Conservation (phyloP, 768 basidiomycete genomes). For the Phallus indusiatus region DNA sequence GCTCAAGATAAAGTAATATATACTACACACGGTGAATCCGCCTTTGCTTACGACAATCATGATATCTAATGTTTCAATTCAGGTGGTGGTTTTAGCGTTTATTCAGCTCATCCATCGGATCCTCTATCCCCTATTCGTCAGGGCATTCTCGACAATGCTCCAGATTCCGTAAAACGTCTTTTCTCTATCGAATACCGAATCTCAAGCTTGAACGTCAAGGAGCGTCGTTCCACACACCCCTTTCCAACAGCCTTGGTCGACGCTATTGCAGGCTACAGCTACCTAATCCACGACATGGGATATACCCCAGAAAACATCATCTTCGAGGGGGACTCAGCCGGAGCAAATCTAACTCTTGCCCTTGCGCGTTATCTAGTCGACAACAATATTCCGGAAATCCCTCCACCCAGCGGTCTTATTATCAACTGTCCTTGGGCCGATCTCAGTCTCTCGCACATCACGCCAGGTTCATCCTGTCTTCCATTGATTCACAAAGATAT, state of each 20-base stretch:
- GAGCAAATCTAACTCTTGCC: slow-evolving; percentile 43
- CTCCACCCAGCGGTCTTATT: slow-evolving; percentile 33
- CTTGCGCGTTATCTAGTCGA: slow-evolving; percentile 50
- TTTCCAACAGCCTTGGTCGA: slow-evolving; percentile 50
- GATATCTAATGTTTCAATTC: too few relatives aligned
- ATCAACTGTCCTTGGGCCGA: slow-evolving; percentile 53
- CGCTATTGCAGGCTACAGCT: slow-evolving; percentile 38
- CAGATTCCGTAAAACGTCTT: slow-evolving; percentile 17
- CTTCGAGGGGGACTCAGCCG: slow-evolving; percentile 45
- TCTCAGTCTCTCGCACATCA: slow-evolving; percentile 27
- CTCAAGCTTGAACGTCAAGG: slow-evolving; percentile 21
- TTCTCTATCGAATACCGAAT: slow-evolving; percentile 42
- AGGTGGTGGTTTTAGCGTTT: too few relatives aligned
- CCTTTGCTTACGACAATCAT: too few relatives aligned
- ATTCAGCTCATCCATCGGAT: slow-evolving; percentile 47
- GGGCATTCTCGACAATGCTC: slow-evolving; percentile 22
- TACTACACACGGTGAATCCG: slow-evolving; percentile 33
- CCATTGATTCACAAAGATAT: too few relatives aligned
- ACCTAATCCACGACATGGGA: slow-evolving; percentile 35
- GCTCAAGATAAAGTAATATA: slow-evolving; percentile 51
- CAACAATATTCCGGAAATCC: slow-evolving; percentile 24
- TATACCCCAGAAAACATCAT: slow-evolving; percentile 36
- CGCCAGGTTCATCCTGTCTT: too few relatives aligned
- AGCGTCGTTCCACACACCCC: slow-evolving; percentile 21
- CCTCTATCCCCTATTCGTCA: slow-evolving; percentile 34